A percentile compares a stretch with the other conserved stretches of the same genome.
These are phyloP conservation scores for Trichoderma oligosporum DNA, from an alignment of 2,329 filamentous ascomycete genomes.

Conservation along the genomic window DNA sequence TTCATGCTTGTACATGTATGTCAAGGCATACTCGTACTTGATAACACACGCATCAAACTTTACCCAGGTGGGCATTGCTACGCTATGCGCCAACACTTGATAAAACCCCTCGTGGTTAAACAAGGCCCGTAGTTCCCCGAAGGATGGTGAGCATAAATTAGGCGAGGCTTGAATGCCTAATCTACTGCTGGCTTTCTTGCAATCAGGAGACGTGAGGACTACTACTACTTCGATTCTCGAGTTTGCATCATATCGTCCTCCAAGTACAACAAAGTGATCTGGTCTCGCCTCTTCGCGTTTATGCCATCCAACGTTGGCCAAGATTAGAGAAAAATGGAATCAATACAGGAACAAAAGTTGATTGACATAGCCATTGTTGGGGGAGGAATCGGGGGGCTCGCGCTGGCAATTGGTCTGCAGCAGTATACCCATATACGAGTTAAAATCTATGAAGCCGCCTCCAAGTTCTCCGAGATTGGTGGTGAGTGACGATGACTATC, in stretches of 20 bases:
- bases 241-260: neutral
- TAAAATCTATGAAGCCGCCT: constrained; percentile 54
- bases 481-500: neutral
- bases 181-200: neutral
- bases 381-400: constrained; percentile 55
- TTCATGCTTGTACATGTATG: too few species aligned
- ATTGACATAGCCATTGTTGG: constrained; percentile 51
- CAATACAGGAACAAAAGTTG: neutral
- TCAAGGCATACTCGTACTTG: too few species aligned
- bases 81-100: too few species aligned
- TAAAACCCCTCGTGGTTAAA: too few species aligned
- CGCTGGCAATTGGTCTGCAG: constrained; percentile 49
- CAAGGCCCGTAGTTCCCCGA: neutral
- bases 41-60: too few species aligned
- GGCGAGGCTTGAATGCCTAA: neutral
- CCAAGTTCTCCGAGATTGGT: constrained; percentile 54
- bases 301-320: neutral
- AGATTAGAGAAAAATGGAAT: neutral
- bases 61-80: too few species aligned
- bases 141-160: neutral
- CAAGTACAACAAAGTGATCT: too few species aligned
- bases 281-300: neutral
- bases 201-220: neutral
- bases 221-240: neutral
- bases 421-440: constrained; percentile 29